Evolutionary conservation across 2,329 filamentous ascomycete species (phyloP).

Genomic region (Hypomyces rosellus): DNA sequence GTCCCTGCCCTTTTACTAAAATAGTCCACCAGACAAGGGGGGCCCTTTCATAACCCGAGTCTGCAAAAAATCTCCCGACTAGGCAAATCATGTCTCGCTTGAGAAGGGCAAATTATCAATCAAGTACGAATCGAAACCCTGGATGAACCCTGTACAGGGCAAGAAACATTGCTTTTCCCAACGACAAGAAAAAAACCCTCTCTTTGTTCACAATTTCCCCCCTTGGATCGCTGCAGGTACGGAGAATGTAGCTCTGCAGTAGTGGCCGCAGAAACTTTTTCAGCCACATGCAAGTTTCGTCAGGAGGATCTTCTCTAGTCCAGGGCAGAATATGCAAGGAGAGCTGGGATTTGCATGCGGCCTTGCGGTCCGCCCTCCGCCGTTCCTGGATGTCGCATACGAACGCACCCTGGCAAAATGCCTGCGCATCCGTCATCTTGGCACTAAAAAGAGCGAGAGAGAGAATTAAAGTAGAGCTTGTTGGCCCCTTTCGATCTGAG

Average conservation of each 20-base stretch:
- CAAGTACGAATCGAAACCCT: conserved; percentile 3
- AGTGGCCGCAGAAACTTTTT: conserved; percentile 5
- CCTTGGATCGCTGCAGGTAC: conserved; percentile 9
- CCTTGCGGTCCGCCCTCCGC: not conserved
- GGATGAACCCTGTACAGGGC: not conserved
- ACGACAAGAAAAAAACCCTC: too few relatives aligned
- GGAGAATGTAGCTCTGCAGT: not conserved
- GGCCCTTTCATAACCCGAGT: not conserved
- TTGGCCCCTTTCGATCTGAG: conserved; percentile 10
- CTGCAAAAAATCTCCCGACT: conserved; percentile 8
- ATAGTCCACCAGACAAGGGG: not conserved
- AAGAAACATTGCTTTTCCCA: not conserved
- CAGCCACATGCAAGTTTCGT: too few relatives aligned
- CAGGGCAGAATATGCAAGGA: not conserved
- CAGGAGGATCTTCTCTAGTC: too few relatives aligned
- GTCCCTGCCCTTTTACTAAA: not conserved
- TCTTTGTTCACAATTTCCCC: not conserved
- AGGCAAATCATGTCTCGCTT: conserved; percentile 9
- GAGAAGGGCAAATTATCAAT: conserved; percentile 12
- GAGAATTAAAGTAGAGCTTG: conserved; percentile 9
- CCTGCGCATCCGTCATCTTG: conserved; percentile 7
- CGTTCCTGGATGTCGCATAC: not conserved
- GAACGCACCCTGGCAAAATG: not conserved
- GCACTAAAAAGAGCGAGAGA: conserved; percentile 3
- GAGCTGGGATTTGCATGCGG: not conserved